Conservation (phyloP, 495 filamentous ascomycete species). For the Aspergillus biplanus region DNA sequence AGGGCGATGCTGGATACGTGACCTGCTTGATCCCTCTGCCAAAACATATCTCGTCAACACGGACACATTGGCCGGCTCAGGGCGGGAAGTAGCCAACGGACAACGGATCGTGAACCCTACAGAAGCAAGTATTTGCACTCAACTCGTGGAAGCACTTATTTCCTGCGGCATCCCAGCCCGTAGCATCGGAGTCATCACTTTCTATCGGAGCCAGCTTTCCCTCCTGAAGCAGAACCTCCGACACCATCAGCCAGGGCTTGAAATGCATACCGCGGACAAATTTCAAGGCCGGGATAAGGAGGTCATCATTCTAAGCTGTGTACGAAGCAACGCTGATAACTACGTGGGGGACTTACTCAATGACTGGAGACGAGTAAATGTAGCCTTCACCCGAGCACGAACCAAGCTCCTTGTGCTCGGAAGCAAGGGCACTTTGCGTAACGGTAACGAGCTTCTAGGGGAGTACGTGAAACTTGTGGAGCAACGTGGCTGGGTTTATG, state of each 20-base stretch:
- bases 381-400: constrained; percentile 89
- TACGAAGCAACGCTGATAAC: constrained; percentile 80
- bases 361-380: constrained; percentile 93
- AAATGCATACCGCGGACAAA: constrained; percentile 95
- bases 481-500: constrained; percentile 70
- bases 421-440: constrained; percentile 70
- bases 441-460: constrained; percentile 74
- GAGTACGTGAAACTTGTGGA: constrained; percentile 79
- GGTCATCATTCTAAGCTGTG: constrained; percentile 80
- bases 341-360: constrained; percentile 85
- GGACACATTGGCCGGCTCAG: constrained; percentile 64
- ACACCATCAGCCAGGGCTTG: constrained; percentile 60
- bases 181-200: constrained; percentile 96
- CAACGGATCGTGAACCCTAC: constrained; percentile 83
- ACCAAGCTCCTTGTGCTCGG: constrained; percentile 89
- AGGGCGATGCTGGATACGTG: constrained; percentile 78
- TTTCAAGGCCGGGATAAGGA: constrained; percentile 97
- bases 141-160: constrained; percentile 80
- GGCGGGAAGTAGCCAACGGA: constrained; percentile 72
- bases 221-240: constrained; percentile 60
- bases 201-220: constrained; percentile 90
- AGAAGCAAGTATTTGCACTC: constrained; percentile 73
- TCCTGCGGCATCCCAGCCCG: constrained; percentile 69
- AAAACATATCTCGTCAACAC: constrained; percentile 90
- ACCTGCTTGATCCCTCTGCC: constrained; percentile 66